Base-by-base conservation (phyloP, 2,329 filamentous ascomycete genomes). In the Pseudogymnoascus sp. region DNA sequence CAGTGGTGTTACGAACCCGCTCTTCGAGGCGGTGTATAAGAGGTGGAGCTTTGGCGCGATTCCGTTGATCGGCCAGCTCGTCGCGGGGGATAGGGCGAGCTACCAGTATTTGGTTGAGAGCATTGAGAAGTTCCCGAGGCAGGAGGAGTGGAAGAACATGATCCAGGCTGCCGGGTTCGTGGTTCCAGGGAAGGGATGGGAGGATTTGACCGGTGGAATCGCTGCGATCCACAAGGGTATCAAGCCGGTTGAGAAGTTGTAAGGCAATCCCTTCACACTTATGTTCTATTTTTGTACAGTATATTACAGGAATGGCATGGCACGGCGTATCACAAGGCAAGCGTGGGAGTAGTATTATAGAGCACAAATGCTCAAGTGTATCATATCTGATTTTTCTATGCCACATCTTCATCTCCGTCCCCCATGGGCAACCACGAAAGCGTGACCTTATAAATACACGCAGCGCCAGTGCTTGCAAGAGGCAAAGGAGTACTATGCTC, bases 101-200 rank as follows among this genome's bases (percentile, higher is more conserved):
- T 99, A 99, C 76, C 95, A 99, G 80, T 99, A 99, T 77, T 82
- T 99, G 9, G 95, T 99, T 9, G 95, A 99, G 82, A 97, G 93
- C 76, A 99, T 99, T 75, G 93, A 97, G 77, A 81, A 84, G 59
- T 97, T 97, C 74, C 96, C 95, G 0, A 88, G 80, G 69, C 96
- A 99, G 79, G 82, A 86, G 62, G 86, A 91, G 68, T 99, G 96
- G 73, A 83, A 87, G 68, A 82, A 85, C 35, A 92, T 96, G 90
- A 95, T 96, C 71, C 76, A 83, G 68, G 84, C 87, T 26, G 93
- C 91, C 2, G 93, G 93, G 1, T 99, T 99, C 73, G 79, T 89
- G 67, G 86, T 96, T 47, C 91, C 90, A 1, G 92, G 89, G 1
- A 77, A 85, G 62, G 91, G 90, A 0, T 99, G 90, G 77, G 93